Evolutionary conservation across 2,329 filamentous ascomycete species (phyloP).

Genomic region (Fusarium papillatum): DNA sequence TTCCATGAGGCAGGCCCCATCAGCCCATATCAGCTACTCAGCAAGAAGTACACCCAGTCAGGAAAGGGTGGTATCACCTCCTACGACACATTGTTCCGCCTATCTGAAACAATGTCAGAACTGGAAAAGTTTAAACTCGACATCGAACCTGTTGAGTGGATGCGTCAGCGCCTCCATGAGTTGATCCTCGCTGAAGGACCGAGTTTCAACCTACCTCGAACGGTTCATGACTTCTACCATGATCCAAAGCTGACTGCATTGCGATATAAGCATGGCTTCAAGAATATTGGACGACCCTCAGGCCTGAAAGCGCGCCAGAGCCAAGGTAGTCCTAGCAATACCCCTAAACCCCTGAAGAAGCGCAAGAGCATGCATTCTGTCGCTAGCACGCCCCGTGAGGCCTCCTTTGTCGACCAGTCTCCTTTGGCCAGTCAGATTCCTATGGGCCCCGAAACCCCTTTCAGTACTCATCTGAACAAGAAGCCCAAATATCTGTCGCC

Average conservation of each 20-base stretch:
- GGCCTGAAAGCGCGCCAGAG: constrained; percentile 55
- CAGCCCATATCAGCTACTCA: constrained; percentile 69
- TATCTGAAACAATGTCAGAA: constrained; percentile 67
- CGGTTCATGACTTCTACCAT: constrained; percentile 68
- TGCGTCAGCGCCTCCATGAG: constrained; percentile 69
- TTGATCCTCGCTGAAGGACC: constrained; percentile 57
- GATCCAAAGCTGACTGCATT: constrained; percentile 65
- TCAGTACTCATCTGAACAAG: constrained; percentile 41
- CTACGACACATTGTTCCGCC: constrained; percentile 69
- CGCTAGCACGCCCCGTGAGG: constrained; percentile 44
- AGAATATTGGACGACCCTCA: constrained; percentile 70
- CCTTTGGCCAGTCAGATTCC: constrained; percentile 39
- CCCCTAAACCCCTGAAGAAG: constrained; percentile 47
- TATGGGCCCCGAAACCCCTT: constrained; percentile 16
- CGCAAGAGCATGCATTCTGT: constrained; percentile 50
- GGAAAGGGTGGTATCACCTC: constrained; percentile 58
- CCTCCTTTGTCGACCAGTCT: constrained; percentile 45
- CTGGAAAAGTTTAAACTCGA: constrained; percentile 67
- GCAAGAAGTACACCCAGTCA: constrained; percentile 62
- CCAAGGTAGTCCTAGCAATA: constrained; percentile 38
- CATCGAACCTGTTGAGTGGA: constrained; percentile 67
- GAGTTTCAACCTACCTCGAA: constrained; percentile 64
- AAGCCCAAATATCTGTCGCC: constrained; percentile 42
- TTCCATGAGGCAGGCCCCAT: constrained; percentile 65
- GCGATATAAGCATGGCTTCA: constrained; percentile 66